Evolutionary conservation across 2,329 filamentous ascomycete species (phyloP).

Genomic region (Neofusicoccum umdonicola): DNA sequence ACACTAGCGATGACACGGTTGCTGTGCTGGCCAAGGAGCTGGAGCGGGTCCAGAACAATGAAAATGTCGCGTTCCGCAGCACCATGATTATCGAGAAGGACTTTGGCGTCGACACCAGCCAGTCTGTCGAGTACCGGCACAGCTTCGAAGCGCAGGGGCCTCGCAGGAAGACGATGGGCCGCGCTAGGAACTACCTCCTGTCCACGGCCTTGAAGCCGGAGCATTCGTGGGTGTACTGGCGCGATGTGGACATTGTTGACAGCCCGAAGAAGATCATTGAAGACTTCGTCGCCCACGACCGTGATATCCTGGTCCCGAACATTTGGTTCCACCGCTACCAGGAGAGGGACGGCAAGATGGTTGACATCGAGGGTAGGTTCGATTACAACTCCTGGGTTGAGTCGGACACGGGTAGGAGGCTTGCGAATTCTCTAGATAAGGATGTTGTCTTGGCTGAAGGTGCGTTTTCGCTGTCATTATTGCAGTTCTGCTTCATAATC

Average conservation of each 20-base stretch:
- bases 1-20: conserved; percentile 86
- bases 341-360: conserved; percentile 57
- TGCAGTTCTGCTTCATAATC: background rate
- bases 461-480: conserved; percentile 33
- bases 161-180: conserved; percentile 84
- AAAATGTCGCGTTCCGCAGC: conserved; percentile 81
- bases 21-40: conserved; percentile 83
- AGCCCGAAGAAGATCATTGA: conserved; percentile 84
- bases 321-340: conserved; percentile 95
- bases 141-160: conserved; percentile 84
- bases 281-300: conserved; percentile 91
- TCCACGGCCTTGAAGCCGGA: conserved; percentile 82
- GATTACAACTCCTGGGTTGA: conserved; percentile 99
- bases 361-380: conserved; percentile 92
- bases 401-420: conserved; percentile 75
- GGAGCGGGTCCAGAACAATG: conserved; percentile 77
- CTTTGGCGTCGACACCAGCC: conserved; percentile 73
- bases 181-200: conserved; percentile 88
- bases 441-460: conserved; percentile 87
- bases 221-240: conserved; percentile 98
- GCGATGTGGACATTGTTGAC: conserved; percentile 94
- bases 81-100: conserved; percentile 87
- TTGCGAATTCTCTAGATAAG: conserved; percentile 71
- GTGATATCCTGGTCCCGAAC: conserved; percentile 91
- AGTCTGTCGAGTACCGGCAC: conserved; percentile 80